Evolutionary conservation across 805 yeast species (phyloP).

Genomic region (Trichomonascus vanleenenianus): DNA sequence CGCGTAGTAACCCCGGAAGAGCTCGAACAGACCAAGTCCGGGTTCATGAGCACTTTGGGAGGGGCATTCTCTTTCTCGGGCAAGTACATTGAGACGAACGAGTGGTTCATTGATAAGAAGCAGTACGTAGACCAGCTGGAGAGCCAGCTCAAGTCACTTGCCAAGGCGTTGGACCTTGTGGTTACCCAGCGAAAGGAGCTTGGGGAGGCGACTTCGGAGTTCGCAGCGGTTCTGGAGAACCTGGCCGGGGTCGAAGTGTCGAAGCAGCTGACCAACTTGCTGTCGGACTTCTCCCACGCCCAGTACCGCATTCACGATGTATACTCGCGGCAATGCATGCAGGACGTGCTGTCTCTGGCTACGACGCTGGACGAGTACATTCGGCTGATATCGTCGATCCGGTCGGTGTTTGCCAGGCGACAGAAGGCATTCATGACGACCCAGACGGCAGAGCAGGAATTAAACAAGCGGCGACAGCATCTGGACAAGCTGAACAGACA

Average conservation of each 20-base stretch:
- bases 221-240: constrained; percentile 46
- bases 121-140: constrained; percentile 66
- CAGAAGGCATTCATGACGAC: constrained; percentile 45
- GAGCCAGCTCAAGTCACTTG: constrained; percentile 57
- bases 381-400: constrained; percentile 66
- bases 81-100: constrained; percentile 71
- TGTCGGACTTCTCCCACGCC: constrained; percentile 62
- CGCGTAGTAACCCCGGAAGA: constrained; percentile 25
- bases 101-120: constrained; percentile 63
- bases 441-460: constrained; percentile 39
- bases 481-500: constrained; percentile 40
- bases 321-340: constrained; percentile 68
- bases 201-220: constrained; percentile 59
- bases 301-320: constrained; percentile 66
- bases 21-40: constrained; percentile 25
- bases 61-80: constrained; percentile 57
- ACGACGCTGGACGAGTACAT: constrained; percentile 82
- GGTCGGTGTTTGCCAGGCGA: constrained; percentile 67
- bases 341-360: constrained; percentile 80
- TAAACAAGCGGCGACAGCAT: constrained; percentile 38
- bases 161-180: constrained; percentile 65
- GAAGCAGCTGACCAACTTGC: constrained; percentile 51
- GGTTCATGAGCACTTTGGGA: constrained; percentile 63
- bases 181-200: constrained; percentile 71
- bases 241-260: constrained; percentile 72